Evolutionary conservation across 2,329 filamentous ascomycete genomes (phyloP).

Genomic region (Coniochaeta prunicola): DNA sequence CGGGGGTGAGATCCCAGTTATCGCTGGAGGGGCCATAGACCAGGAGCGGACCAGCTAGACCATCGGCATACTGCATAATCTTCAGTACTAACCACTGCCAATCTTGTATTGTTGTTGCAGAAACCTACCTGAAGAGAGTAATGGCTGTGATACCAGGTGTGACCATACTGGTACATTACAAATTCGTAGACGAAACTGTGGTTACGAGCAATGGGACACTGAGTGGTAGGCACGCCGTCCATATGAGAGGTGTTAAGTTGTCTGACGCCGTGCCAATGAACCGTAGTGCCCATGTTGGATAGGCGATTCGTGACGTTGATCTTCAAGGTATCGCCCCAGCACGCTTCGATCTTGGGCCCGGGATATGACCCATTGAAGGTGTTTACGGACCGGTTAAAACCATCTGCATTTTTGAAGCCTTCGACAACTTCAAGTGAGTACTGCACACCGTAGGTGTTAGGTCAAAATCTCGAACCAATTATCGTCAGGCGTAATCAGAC

Average conservation of each 20-base stretch:
- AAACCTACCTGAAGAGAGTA: slow-evolving; percentile 27
- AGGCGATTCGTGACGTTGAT: slow-evolving; percentile 18
- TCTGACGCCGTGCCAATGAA: slow-evolving; percentile 29
- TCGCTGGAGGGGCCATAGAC: slow-evolving; percentile 3
- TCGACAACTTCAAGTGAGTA: slow-evolving; percentile 6
- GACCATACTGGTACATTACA: slow-evolving; percentile 26
- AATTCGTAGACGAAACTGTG: slow-evolving; percentile 27
- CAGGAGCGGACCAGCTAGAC: slow-evolving; percentile 54
- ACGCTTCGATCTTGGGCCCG: slow-evolving; percentile 18
- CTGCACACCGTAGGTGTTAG: background rate
- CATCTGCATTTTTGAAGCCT: background rate
- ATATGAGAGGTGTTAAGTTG: slow-evolving; percentile 21
- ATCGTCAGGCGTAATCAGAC: background rate
- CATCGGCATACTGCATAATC: slow-evolving; percentile 50
- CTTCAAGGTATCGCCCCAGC: slow-evolving; percentile 20
- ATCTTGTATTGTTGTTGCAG: slow-evolving; percentile 4
- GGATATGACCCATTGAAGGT: slow-evolving; percentile 17
- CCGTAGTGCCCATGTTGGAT: slow-evolving; percentile 18
- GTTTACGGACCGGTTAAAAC: background rate
- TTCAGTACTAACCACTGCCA: background rate
- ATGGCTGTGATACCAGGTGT: slow-evolving; percentile 30
- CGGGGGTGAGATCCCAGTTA: background rate
- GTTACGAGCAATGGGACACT: slow-evolving; percentile 48
- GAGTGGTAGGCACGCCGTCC: slow-evolving; percentile 27
- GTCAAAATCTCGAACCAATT: background rate